Evolutionary conservation across 1,284 basidiomycete species (phyloP).

Genomic region (Heimioporus retisporus): DNA sequence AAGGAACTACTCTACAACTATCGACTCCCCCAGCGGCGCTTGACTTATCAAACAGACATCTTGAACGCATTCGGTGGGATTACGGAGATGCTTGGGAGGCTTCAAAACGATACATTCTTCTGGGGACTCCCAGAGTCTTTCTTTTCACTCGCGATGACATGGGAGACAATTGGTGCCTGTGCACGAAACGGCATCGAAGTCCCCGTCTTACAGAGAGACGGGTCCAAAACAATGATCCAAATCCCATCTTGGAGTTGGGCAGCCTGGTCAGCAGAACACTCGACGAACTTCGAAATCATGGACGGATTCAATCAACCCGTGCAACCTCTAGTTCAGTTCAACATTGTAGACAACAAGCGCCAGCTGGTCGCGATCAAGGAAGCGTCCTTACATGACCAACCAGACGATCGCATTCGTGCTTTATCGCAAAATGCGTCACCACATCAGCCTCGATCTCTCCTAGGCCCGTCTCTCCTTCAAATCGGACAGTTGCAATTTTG

Average conservation of each 20-base stretch:
- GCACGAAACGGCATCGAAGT: slow-evolving; percentile 16
- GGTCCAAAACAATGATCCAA: slow-evolving; percentile 8
- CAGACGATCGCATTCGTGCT: neutral
- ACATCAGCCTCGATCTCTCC: neutral
- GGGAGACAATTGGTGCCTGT: slow-evolving; percentile 15
- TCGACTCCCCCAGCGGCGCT: slow-evolving; percentile 12
- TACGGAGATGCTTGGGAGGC: slow-evolving; percentile 16
- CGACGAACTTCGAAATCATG: neutral
- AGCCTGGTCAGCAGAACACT: slow-evolving; percentile 22
- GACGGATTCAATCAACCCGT: neutral
- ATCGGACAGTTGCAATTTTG: slow-evolving; percentile 27
- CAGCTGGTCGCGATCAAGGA: slow-evolving; percentile 19
- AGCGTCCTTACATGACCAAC: neutral
- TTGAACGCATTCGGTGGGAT: slow-evolving; percentile 29
- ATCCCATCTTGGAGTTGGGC: slow-evolving; percentile 35
- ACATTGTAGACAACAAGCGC: slow-evolving; percentile 16
- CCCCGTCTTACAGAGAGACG: slow-evolving; percentile 19
- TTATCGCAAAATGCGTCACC: neutral
- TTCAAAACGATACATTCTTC: slow-evolving; percentile 27
- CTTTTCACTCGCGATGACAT: slow-evolving; percentile 25
- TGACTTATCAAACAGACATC: slow-evolving; percentile 28
- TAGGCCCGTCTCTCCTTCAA: neutral
- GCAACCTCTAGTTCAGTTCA: slow-evolving; percentile 18
- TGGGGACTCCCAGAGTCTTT: slow-evolving; percentile 31
- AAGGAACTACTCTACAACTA: slow-evolving; percentile 14